These are phyloP conservation scores for Aureobasidium pullulans DNA, from an alignment of 2,329 filamentous ascomycete genomes.

Conservation along the genomic window DNA sequence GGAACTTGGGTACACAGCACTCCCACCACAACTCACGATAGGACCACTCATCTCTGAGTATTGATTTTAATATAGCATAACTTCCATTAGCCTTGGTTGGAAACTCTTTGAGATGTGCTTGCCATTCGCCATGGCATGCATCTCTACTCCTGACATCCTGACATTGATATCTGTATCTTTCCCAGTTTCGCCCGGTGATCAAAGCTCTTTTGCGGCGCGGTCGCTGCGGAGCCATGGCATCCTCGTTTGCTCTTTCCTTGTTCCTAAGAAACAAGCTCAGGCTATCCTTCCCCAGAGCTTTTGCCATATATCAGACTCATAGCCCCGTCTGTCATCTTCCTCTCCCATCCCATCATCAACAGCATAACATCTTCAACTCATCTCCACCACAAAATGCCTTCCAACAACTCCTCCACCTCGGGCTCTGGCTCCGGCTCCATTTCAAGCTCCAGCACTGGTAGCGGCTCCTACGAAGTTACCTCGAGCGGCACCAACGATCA, in stretches of 20 bases:
- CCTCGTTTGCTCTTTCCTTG: not conserved
- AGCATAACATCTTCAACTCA: not conserved
- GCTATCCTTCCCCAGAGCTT: not conserved
- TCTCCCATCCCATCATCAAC: not conserved
- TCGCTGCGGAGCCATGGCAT: not conserved
- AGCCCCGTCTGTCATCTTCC: not conserved
- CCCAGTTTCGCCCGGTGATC: not conserved
- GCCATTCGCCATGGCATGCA: no score
- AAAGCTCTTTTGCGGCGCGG: not conserved
- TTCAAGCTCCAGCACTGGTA: slow-evolving; percentile 13
- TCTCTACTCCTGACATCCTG: no score
- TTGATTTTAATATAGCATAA: no score
- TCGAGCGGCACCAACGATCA: slow-evolving; percentile 54
- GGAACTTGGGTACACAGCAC: no score
- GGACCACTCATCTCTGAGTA: no score
- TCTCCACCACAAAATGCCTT: not conserved
- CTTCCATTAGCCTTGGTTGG: no score
- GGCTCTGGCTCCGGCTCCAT: slow-evolving; percentile 9
- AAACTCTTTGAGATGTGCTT: no score
- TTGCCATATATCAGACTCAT: not conserved
- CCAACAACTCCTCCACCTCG: slow-evolving; percentile 14
- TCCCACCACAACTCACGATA: no score
- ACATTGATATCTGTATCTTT: not conserved
- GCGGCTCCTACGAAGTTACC: slow-evolving; percentile 30
- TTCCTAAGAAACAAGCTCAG: not conserved